Conservation (phyloP, 164 flowering plant genomes). For the Cinnamomum chago region DNA sequence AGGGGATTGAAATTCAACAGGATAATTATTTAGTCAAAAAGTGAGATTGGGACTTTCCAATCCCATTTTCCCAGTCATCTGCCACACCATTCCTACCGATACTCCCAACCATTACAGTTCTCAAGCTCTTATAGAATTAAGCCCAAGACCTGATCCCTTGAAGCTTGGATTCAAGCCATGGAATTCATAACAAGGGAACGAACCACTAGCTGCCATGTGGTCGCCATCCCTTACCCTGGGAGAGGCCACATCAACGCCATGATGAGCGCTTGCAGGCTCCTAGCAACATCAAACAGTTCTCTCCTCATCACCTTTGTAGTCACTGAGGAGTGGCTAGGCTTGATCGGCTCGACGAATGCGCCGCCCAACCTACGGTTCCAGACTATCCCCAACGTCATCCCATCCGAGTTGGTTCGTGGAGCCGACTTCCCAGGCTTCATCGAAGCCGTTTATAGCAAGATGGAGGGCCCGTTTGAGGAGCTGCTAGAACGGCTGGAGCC, state of each 20-base stretch:
- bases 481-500: slow-evolving; percentile 39
- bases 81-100: too few species aligned
- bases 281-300: slow-evolving; percentile 12
- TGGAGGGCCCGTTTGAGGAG: slow-evolving; percentile 57
- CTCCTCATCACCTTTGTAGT: slow-evolving; percentile 51
- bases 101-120: too few species aligned
- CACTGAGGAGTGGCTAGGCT: slow-evolving; percentile 74
- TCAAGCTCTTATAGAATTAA: too few species aligned
- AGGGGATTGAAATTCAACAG: too few species aligned
- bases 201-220: slow-evolving; percentile 22
- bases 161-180: background rate
- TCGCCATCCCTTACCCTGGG: slow-evolving; percentile 50
- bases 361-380: slow-evolving; percentile 38
- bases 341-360: slow-evolving; percentile 31
- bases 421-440: slow-evolving; percentile 40
- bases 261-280: slow-evolving; percentile 48
- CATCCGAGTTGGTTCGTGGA: slow-evolving; percentile 56
- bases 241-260: slow-evolving; percentile 64
- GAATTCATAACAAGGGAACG: background rate
- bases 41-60: too few species aligned
- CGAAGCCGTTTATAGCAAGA: slow-evolving; percentile 42
- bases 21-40: too few species aligned
- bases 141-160: too few species aligned
- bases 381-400: slow-evolving; percentile 70
- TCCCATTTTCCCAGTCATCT: too few species aligned